These are phyloP conservation scores for Crithidia thermophila DNA, from an alignment of 208 protist genomes.

Conservation along the genomic window DNA sequence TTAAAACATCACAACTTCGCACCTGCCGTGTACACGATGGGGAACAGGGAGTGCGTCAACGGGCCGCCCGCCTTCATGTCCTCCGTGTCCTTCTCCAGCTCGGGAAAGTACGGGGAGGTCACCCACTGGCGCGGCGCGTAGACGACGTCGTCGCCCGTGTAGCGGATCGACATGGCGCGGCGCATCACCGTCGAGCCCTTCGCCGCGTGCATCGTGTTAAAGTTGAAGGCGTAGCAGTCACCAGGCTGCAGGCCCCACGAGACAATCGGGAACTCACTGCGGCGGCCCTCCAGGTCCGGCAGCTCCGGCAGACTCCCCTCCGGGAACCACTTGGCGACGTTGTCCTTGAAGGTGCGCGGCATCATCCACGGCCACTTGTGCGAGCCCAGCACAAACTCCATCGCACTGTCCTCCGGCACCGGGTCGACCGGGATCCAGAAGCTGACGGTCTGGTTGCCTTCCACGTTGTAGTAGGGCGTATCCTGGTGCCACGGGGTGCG, in stretches of 20 bases:
- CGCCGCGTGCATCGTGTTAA: conserved; percentile 42
- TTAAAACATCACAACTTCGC: conserved; percentile 5
- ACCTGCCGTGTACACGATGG: conserved; percentile 23
- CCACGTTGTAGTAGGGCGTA: conserved; percentile 57
- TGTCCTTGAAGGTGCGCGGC: conserved; percentile 54
- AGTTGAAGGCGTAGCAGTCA: conserved; percentile 45
- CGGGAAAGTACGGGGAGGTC: conserved; percentile 41
- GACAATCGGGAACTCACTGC: conserved; percentile 31
- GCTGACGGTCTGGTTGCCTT: conserved; percentile 49
- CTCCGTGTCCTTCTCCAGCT: conserved; percentile 32
- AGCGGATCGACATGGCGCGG: conserved; percentile 44
- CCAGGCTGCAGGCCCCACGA: conserved; percentile 38
- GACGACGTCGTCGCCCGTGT: conserved; percentile 43
- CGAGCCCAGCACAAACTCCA: conserved; percentile 50
- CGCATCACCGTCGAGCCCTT: conserved; percentile 37
- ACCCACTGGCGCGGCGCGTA: conserved; percentile 41
- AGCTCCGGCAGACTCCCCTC: conserved; percentile 43
- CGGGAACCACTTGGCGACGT: conserved; percentile 49
- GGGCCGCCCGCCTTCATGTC: conserved; percentile 18
- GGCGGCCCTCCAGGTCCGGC: conserved; percentile 37
- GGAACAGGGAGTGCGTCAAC: conserved; percentile 29
- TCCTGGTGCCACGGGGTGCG: conserved; percentile 56
- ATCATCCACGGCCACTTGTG: conserved; percentile 50
- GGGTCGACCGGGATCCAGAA: conserved; percentile 54
- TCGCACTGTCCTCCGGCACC: conserved; percentile 38